Conservation (phyloP, 1,284 basidiomycete species). For the Puccinia triticina region DNA sequence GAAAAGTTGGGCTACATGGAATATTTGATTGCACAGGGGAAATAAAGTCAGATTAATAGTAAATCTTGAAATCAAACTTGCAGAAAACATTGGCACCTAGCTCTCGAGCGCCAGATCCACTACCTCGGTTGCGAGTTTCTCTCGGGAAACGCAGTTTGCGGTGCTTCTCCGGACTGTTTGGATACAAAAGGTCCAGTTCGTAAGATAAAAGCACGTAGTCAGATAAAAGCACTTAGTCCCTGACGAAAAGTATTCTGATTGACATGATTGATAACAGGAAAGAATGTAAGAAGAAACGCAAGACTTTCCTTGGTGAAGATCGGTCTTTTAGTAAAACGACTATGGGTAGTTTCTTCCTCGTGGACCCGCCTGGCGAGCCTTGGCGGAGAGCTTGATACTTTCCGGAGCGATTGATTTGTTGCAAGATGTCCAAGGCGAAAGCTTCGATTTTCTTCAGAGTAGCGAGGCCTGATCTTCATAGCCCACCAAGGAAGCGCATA, state of each 20-base stretch:
- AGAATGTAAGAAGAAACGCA: background rate
- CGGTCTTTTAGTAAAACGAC: background rate
- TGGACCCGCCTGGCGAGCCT: background rate
- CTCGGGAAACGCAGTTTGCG: conserved; percentile 25
- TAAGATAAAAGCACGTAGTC: background rate
- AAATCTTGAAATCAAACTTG: background rate
- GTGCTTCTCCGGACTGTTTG: conserved; percentile 5
- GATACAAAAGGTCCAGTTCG: background rate
- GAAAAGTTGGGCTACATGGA: conserved; percentile 19
- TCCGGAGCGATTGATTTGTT: conserved; percentile 11
- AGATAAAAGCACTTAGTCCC: background rate
- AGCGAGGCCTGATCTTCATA: background rate
- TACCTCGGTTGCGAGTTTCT: background rate
- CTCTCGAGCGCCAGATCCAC: conserved; percentile 36
- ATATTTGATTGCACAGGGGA: background rate
- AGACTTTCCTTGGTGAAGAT: background rate
- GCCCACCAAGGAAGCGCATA: background rate
- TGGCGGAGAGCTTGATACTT: background rate
- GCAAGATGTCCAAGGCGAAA: conserved; percentile 20
- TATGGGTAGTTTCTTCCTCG: background rate
- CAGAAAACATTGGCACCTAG: background rate
- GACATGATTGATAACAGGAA: background rate
- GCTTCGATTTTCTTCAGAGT: conserved; percentile 22
- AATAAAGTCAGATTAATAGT: background rate
- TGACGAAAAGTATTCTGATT: background rate